phyloP scores from a whole-genome alignment of 768 basidiomycete species.

The Dacryopinax primogenitus region DNA sequence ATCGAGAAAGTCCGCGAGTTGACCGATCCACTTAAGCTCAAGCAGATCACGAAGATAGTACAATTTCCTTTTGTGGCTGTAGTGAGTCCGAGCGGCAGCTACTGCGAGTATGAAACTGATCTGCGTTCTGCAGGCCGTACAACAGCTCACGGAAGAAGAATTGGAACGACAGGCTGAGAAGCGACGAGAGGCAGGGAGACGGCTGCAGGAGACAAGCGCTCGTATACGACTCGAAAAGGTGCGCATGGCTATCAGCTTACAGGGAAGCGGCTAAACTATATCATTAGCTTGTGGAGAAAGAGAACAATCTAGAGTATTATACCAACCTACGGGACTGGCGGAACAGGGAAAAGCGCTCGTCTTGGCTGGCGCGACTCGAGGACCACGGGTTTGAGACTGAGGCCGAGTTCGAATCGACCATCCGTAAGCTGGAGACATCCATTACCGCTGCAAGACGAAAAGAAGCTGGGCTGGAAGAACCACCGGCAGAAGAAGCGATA shows the following conservation, averaged over 20 bases:
- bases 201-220: constrained; percentile 82
- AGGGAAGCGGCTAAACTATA: background rate
- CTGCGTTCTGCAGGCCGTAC: constrained; percentile 29
- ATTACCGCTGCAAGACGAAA: constrained; percentile 70
- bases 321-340: constrained; percentile 51
- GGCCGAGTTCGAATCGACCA: constrained; percentile 52
- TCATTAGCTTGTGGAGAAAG: constrained; percentile 55
- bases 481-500: constrained; percentile 60
- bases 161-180: constrained; percentile 62
- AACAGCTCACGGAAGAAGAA: constrained; percentile 89
- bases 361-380: constrained; percentile 22
- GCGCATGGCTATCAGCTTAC: constrained; percentile 8
- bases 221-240: constrained; percentile 80
- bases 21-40: constrained; percentile 52
- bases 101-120: too few relatives aligned
- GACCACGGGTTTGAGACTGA: constrained; percentile 51
- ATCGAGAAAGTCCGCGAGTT: constrained; percentile 48
- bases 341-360: constrained; percentile 32
- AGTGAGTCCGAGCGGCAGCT: constrained; percentile 25
- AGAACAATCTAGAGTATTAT: constrained; percentile 56
- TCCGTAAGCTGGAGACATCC: constrained; percentile 74
- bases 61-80: constrained; percentile 70
- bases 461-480: constrained; percentile 61
- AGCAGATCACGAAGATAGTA: constrained; percentile 53
- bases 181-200: constrained; percentile 70